Evolutionary conservation across 2,329 filamentous ascomycete species (phyloP).

Genomic region (Claviceps pazoutovae): DNA sequence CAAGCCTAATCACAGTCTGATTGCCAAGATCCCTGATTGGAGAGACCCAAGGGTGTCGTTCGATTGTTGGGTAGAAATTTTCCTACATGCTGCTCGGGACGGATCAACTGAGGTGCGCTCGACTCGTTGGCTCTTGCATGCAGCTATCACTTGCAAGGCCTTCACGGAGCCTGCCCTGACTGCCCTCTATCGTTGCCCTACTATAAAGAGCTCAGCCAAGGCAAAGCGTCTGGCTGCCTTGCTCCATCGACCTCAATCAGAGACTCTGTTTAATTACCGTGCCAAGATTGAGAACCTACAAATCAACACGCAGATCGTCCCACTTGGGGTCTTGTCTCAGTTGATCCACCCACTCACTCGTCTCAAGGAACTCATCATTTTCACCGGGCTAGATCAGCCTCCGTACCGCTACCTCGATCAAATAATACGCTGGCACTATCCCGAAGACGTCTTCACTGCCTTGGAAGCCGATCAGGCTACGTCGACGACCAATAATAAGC

Average conservation of each 20-base stretch:
- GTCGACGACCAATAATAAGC: constrained; percentile 20
- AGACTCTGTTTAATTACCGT: constrained; percentile 47
- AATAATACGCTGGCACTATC: constrained; percentile 55
- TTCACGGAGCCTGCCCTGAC: constrained; percentile 63
- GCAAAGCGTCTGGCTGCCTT: constrained; percentile 32
- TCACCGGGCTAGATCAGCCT: constrained; percentile 53
- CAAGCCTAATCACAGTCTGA: constrained; percentile 2
- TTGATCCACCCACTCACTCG: constrained; percentile 52
- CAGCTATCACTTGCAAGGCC: constrained; percentile 45
- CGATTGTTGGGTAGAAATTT: constrained; percentile 54
- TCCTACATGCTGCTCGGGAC: constrained; percentile 49
- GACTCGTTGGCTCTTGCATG: constrained; percentile 50
- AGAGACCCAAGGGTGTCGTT: constrained; percentile 45
- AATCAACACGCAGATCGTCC: constrained; percentile 54
- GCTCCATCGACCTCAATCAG: constrained; percentile 37
- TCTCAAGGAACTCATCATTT: constrained; percentile 56
- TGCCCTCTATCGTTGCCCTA: constrained; percentile 56
- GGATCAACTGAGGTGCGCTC: constrained; percentile 26
- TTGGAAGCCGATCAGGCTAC: constrained; percentile 37
- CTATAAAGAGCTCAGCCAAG: constrained; percentile 36
- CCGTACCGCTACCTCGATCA: constrained; percentile 47
- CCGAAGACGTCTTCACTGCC: constrained; percentile 48
- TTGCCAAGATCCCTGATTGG: constrained; percentile 37
- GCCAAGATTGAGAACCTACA: constrained; percentile 57
- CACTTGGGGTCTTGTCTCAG: constrained; percentile 26